phyloP scores from a whole-genome alignment of 1,284 basidiomycete species.

The Xerocomus cyaneibrunnescens region DNA sequence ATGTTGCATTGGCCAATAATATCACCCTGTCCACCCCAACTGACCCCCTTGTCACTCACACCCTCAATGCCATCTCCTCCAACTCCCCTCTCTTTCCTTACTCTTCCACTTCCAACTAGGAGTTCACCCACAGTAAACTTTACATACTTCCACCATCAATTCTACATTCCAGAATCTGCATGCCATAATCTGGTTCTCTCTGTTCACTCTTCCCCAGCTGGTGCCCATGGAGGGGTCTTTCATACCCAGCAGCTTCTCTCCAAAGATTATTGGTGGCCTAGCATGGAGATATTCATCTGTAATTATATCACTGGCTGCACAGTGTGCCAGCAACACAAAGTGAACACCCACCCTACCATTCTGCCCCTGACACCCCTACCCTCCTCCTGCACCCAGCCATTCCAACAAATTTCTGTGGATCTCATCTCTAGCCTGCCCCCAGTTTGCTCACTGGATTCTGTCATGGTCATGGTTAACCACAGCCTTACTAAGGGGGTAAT shows the following conservation, averaged over 20 bases:
- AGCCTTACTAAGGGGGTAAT: too few species aligned
- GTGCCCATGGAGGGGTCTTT: background rate
- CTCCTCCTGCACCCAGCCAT: background rate
- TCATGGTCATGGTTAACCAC: background rate
- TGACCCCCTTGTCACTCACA: background rate
- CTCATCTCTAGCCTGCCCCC: background rate
- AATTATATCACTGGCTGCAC: background rate
- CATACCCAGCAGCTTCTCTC: background rate
- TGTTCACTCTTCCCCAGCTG: background rate
- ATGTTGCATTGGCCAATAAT: background rate
- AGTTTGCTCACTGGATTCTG: background rate
- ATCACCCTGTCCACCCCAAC: background rate
- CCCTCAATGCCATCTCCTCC: background rate
- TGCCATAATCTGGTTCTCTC: background rate
- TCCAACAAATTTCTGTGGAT: background rate
- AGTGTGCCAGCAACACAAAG: background rate
- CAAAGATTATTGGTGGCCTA: background rate
- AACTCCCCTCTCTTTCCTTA: too few species aligned
- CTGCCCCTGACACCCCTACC: background rate
- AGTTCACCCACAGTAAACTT: too few species aligned
- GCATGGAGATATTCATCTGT: background rate
- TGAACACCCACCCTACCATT: background rate
- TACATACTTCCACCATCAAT: too few species aligned
- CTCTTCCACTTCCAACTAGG: background rate
- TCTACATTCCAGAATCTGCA: too few species aligned